phyloP scores from a whole-genome alignment of 768 basidiomycete genomes.

The Baorangia bicolor region DNA sequence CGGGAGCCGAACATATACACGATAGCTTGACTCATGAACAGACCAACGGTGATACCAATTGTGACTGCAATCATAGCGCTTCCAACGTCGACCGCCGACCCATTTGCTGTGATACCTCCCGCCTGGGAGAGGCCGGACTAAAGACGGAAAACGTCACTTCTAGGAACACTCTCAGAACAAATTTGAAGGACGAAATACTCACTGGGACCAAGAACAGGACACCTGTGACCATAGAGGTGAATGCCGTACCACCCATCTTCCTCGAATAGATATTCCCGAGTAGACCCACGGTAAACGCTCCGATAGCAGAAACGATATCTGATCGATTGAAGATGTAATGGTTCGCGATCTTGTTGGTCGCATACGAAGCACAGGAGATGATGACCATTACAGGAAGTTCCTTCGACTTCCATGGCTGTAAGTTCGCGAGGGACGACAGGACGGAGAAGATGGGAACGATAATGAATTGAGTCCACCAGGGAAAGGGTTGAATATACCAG shows the following conservation, averaged over 20 bases:
- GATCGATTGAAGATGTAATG: constrained; percentile 84
- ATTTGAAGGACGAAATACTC: constrained; percentile 31
- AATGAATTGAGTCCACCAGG: constrained; percentile 71
- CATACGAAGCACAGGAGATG: constrained; percentile 78
- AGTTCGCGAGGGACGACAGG: constrained; percentile 70
- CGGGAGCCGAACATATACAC: constrained; percentile 84
- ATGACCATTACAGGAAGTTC: constrained; percentile 81
- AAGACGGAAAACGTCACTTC: neutral
- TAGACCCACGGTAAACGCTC: constrained; percentile 77
- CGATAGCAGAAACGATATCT: constrained; percentile 82
- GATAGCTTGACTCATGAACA: constrained; percentile 85
- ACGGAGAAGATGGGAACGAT: constrained; percentile 76
- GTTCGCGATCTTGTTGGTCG: constrained; percentile 79
- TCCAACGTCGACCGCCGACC: constrained; percentile 80
- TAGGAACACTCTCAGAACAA: neutral
- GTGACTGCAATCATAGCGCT: constrained; percentile 88
- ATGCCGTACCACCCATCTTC: constrained; percentile 81
- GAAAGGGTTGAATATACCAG: constrained; percentile 84
- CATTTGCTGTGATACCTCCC: constrained; percentile 79
- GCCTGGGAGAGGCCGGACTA: constrained; percentile 86
- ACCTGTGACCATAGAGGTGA: constrained; percentile 89
- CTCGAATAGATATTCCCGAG: constrained; percentile 81
- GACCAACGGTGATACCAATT: constrained; percentile 85
- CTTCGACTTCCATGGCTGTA: constrained; percentile 70
- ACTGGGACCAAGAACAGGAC: constrained; percentile 87